Evolutionary conservation across 2,329 filamentous ascomycete genomes (phyloP).

Genomic region (Exophiala viscosa): DNA sequence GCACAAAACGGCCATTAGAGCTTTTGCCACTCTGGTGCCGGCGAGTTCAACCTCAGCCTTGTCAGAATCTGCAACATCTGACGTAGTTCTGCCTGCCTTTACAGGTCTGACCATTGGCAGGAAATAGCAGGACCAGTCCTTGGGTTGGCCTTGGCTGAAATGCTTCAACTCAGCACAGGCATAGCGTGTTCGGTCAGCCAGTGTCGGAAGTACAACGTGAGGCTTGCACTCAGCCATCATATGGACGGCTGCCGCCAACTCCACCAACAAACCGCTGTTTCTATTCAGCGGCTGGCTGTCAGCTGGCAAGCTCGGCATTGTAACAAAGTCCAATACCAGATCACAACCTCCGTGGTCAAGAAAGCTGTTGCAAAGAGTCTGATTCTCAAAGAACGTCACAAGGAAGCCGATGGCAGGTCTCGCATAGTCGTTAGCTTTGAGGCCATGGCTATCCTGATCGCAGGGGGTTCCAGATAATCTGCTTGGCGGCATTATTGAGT

Average conservation of each 20-base stretch:
- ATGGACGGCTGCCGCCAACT: slow-evolving; percentile 70
- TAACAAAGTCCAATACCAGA: slow-evolving; percentile 76
- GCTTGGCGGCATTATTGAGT: slow-evolving; percentile 16
- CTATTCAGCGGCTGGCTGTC: slow-evolving; percentile 21
- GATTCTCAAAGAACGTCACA: slow-evolving; percentile 70
- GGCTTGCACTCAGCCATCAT: slow-evolving; percentile 76
- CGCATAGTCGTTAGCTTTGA: slow-evolving; percentile 65
- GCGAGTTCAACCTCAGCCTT: slow-evolving; percentile 45
- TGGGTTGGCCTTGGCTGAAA: slow-evolving; percentile 51
- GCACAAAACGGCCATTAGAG: slow-evolving; percentile 71
- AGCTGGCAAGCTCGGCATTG: slow-evolving; percentile 69
- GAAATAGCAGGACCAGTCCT: slow-evolving; percentile 60
- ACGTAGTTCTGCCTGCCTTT: slow-evolving; percentile 19
- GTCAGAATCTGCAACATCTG: slow-evolving; percentile 15
- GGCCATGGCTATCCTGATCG: slow-evolving; percentile 50
- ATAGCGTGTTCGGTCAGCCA: slow-evolving; percentile 69
- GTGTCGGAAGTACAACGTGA: slow-evolving; percentile 73
- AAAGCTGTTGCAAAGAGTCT: slow-evolving; percentile 67
- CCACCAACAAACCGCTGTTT: slow-evolving; percentile 58
- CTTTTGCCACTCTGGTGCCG: slow-evolving; percentile 75
- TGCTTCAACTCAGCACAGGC: slow-evolving; percentile 66
- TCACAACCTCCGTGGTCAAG: slow-evolving; percentile 71
- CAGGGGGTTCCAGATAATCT: slow-evolving; percentile 2
- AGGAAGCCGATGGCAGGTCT: slow-evolving; percentile 75
- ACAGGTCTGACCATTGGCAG: slow-evolving; percentile 53